A percentile compares a stretch with the other conserved stretches of the same genome.
Conservation (phyloP, 2,329 filamentous ascomycete species). For the Cadophora malorum region DNA sequence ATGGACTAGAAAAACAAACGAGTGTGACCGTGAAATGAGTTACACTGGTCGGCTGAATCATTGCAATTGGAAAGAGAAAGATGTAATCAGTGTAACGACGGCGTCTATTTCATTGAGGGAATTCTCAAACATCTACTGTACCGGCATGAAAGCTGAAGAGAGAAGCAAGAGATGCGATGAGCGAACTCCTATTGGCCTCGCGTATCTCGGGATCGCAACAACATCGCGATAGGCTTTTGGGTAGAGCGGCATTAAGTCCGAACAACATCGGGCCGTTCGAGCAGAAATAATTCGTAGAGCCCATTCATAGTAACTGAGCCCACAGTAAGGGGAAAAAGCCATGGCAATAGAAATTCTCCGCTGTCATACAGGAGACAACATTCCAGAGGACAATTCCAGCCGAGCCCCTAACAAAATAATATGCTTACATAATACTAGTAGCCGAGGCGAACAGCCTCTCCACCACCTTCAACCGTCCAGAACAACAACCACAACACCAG, state of each 20-base stretch:
- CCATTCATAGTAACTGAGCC: background rate
- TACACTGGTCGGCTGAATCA: background rate
- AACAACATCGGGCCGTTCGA: background rate
- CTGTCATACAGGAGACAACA: background rate
- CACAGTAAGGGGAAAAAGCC: background rate
- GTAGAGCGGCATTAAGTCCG: background rate
- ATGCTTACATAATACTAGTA: background rate
- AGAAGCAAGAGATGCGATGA: background rate
- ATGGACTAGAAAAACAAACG: slow-evolving; percentile 6
- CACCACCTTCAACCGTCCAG: background rate
- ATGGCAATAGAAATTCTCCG: background rate
- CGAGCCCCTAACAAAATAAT: background rate
- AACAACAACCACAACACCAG: background rate
- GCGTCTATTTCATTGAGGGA: background rate
- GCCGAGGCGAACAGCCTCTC: background rate
- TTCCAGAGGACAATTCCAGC: background rate
- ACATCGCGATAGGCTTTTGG: background rate
- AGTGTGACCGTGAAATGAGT: background rate
- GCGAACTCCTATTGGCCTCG: background rate
- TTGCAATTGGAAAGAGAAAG: background rate
- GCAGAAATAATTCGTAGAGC: background rate
- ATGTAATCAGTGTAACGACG: background rate
- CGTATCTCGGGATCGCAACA: background rate
- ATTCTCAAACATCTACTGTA: background rate
- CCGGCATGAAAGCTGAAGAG: background rate